phyloP scores from a whole-genome alignment of 768 basidiomycete genomes.

The Mycena maculata region DNA sequence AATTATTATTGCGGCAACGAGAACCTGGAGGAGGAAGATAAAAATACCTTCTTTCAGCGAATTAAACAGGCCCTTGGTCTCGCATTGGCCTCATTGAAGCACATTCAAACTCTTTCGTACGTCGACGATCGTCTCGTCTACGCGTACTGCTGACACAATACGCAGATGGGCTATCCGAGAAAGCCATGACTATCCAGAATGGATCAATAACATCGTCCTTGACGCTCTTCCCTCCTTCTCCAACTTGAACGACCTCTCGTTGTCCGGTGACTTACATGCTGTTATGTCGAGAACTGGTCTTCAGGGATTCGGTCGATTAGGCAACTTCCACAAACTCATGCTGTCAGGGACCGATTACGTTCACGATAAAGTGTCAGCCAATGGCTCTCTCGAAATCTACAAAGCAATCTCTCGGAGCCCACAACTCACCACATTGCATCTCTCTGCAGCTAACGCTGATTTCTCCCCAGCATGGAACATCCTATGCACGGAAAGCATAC shows the following conservation, averaged over 20 bases:
- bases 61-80: constrained; percentile 10
- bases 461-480: constrained; percentile 9
- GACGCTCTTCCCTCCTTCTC: constrained; percentile 8
- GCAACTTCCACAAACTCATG: constrained; percentile 6
- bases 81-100: constrained; percentile 10
- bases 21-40: constrained; percentile 7
- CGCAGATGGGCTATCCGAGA: constrained; percentile 8
- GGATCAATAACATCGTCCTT: constrained; percentile 6
- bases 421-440: constrained; percentile 9
- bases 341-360: constrained; percentile 11
- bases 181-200: constrained; percentile 9
- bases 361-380: constrained; percentile 8
- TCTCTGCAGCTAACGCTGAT: constrained; percentile 7
- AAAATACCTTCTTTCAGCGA: constrained; percentile 8
- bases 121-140: constrained; percentile 9
- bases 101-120: constrained; percentile 5
- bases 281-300: constrained; percentile 14
- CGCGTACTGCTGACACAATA: constrained; percentile 6
- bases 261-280: constrained; percentile 11
- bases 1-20: constrained; percentile 6
- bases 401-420: constrained; percentile 12
- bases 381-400: constrained; percentile 6
- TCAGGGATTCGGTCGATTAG: constrained; percentile 4
- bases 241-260: constrained; percentile 10
- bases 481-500: constrained; percentile 5